Evolutionary conservation across 306 rosid species (phyloP).

Genomic region (Vigna mungo): DNA sequence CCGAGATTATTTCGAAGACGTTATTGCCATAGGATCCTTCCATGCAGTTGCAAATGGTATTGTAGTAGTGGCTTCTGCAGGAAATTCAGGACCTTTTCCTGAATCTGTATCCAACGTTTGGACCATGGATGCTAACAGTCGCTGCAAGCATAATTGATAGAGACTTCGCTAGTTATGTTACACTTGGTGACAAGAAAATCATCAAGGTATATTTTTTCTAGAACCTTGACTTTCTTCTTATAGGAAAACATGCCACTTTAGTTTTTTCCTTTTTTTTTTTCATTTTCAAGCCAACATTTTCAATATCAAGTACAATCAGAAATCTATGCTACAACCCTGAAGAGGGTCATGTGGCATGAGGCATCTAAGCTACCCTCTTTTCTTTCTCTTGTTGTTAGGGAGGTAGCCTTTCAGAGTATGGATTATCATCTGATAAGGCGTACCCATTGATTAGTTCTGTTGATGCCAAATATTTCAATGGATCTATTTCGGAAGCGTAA

Average conservation of each 20-base stretch:
- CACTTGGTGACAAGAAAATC: conserved; percentile 58
- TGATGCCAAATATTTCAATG: conserved; percentile 42
- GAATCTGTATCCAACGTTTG: conserved; percentile 32
- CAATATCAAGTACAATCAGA: not conserved
- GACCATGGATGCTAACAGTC: conserved; percentile 76
- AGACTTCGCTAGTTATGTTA: conserved; percentile 48
- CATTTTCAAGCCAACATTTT: not conserved
- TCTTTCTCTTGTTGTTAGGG: conserved; percentile 51
- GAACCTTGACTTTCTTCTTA: not conserved
- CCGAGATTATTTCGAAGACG: conserved; percentile 19
- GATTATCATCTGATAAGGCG: conserved; percentile 47
- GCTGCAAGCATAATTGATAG: conserved; percentile 79
- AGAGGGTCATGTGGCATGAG: not conserved
- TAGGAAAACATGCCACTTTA: not conserved
- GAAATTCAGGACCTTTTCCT: conserved; percentile 61
- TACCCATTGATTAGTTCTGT: conserved; percentile 56
- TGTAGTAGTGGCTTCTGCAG: conserved; percentile 60
- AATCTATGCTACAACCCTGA: not conserved
- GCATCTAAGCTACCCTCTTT: not conserved
- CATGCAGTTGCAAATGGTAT: conserved; percentile 66
- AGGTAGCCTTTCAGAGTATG: conserved; percentile 55
- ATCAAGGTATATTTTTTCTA: conserved; percentile 41
- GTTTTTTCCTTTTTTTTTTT: not conserved
- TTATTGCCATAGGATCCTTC: conserved; percentile 62
- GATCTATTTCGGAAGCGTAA: conserved; percentile 39